Evolutionary conservation across 495 filamentous ascomycete genomes (phyloP), one percentile per base, ranked within the genome.

Genomic region (Hypoxylon rickii): DNA sequence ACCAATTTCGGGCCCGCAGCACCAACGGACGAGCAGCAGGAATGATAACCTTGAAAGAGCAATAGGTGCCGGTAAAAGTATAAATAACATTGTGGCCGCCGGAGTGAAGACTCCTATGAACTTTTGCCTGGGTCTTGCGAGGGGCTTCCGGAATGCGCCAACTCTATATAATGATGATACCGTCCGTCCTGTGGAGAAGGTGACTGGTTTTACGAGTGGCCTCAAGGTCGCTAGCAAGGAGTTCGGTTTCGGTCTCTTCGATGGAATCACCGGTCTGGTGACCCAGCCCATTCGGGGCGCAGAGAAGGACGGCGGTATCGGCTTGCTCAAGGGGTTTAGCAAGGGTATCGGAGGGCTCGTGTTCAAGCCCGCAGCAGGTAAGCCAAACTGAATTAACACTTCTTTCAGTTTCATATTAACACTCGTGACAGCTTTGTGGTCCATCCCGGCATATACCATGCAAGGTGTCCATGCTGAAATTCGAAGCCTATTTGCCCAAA

Each of bases 141-240:
- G 86, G 68, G 91, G 91, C 7, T 95, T 96, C 58, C 88, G 95
- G 67, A 96, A 95, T 63, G 84, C 83, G 1, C 89, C 90, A 0
- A 87, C 82, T 47, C 69, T 95, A 1, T 94, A 93, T 52, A 84
- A 89, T 34, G 89, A 91, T 57, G 79, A 85, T 4, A 90, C 80
- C 38, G 85, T 96, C 2, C 79, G 83, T 11, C 79, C 82, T 11
- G 73, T 76, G 0, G 84, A 88, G 38, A 89, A 86, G 50, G 86
- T 96, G 0, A 89, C 85, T 0, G 83, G 83, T 47, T 69, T 92
- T 16, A 72, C 80, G 49, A 88, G 82, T 56, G 87, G 89, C 1
- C 66, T 90, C 17, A 83, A 79, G 48, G 76, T 83, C 18, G 86
- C 86, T 7, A 80, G 83, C 20, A 85, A 82, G 73, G 84, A 88